Base-by-base conservation (phyloP, 2,329 filamentous ascomycete species). In the Celoporthe dispersa region DNA sequence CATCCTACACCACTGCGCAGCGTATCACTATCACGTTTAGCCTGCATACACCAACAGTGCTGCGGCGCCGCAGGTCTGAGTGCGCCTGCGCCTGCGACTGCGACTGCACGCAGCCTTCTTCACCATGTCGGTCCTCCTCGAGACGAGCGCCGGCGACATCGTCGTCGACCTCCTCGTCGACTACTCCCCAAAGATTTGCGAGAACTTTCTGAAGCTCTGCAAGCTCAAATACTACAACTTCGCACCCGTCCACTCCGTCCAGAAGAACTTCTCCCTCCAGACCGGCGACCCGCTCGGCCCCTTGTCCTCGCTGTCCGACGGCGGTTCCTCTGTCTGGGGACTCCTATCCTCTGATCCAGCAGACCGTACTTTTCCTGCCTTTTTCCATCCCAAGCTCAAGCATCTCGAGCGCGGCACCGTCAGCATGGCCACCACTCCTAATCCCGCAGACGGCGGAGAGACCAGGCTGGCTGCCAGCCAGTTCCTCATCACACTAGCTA, bases 191-290 rank as follows among this genome's bases (percentile, higher is more conserved):
- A 95, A 91, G 80, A 90, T 94, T 75, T 98, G 95, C 85, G 92
- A 98, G 83, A 99, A 98, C 86, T 98, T 99, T 81, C 85, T 99
- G 69, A 98, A 99, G 86, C 92, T 99, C 76, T 98, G 96, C 89
- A 98, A 98, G 84, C 86, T 94, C 82, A 99, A 98, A 84, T 99
- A 98, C 84, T 99, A 98, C 89, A 98, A 98, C 84, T 98, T 97
- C 80, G 91, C 94, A 7, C 96, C 95, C 35, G 84, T 98, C 68
- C 93, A 98, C 83, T 94, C 91, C 74, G 89, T 99, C 51, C 96
- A 98, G 79, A 96, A 95, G 80, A 90, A 94, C 81, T 98, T 98
- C 82, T 97, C 94, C 72, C 97, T 97, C 81, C 95, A 98, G 81
- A 97, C 93, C 41, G 95, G 95, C 79, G 96, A 98, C 77, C 95